phyloP scores from a whole-genome alignment of 2,329 filamentous ascomycete species.

The Decorospora gaudefroyi region DNA sequence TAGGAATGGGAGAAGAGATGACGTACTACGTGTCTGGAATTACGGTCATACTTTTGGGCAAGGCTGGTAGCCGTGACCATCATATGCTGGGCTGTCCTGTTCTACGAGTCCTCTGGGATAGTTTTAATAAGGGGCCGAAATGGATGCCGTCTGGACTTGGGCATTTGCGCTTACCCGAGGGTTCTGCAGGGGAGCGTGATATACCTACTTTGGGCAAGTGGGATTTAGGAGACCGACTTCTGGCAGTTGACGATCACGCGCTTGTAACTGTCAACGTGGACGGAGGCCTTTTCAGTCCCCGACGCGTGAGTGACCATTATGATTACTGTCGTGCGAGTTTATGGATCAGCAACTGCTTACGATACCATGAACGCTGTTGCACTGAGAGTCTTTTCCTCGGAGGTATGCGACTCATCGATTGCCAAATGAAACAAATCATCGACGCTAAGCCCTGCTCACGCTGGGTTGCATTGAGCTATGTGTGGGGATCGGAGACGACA shows the following conservation, averaged over 20 bases:
- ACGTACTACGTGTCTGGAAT: not conserved
- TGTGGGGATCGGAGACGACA: constrained; percentile 2
- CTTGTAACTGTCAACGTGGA: not conserved
- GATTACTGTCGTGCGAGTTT: not conserved
- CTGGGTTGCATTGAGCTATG: constrained; percentile 7
- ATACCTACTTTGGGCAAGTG: too few species aligned
- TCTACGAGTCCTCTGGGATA: too few species aligned
- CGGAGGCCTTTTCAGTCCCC: not conserved
- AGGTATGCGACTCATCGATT: constrained; percentile 2
- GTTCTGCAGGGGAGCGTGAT: too few species aligned
- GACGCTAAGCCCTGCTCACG: not conserved
- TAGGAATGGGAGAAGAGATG: not conserved
- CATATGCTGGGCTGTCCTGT: too few species aligned
- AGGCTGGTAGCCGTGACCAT: not conserved
- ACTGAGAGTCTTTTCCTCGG: not conserved
- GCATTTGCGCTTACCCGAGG: too few species aligned
- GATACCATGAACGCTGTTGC: not conserved
- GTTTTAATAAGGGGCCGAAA: too few species aligned
- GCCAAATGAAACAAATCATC: not conserved
- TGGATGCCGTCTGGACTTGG: too few species aligned
- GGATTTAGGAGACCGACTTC: too few species aligned
- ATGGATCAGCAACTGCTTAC: not conserved
- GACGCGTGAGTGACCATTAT: not conserved
- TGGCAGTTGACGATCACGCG: too few species aligned
- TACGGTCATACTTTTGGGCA: too few species aligned